These are phyloP conservation scores for Gracilaria gracilis DNA, from an alignment of 23 red algal genomes.

Conservation along the genomic window DNA sequence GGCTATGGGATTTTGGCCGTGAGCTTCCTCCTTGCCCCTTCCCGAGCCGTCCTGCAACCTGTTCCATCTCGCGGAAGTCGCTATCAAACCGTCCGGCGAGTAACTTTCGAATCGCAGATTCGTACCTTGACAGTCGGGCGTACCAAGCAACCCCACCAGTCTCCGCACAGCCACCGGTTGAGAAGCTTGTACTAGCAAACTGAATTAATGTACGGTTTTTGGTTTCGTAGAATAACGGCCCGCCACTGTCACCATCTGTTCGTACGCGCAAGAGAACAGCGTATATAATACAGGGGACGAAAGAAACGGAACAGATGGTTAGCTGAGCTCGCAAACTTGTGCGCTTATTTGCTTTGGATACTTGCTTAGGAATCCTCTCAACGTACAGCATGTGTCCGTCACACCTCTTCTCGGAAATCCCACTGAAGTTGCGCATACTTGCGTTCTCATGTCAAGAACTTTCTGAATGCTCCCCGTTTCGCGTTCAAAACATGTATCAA, in stretches of 20 bases:
- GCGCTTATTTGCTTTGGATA: too few species aligned
- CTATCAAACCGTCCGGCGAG: constrained; percentile 6
- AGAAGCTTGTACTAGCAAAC: constrained; percentile 29
- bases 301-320: constrained; percentile 7
- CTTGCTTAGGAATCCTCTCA: background rate
- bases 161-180: constrained; percentile 27
- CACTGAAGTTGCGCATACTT: constrained; percentile 36
- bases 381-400: constrained; percentile 68
- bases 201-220: constrained; percentile 2
- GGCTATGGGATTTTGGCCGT: background rate
- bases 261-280: background rate
- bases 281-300: background rate
- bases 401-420: constrained; percentile 33
- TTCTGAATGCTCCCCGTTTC: constrained; percentile 26
- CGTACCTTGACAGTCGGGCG: constrained; percentile 40
- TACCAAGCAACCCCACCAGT: constrained; percentile 41
- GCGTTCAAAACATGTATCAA: constrained; percentile 14
- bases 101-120: constrained; percentile 13
- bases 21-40: background rate
- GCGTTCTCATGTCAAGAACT: constrained; percentile 4
- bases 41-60: background rate
- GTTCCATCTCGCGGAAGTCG: background rate
- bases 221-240: constrained; percentile 26
- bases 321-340: too few species aligned
- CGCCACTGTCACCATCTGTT: constrained; percentile 42